phyloP scores from a whole-genome alignment of 1,284 basidiomycete species.

The Cutaneotrichosporon dermatis region DNA sequence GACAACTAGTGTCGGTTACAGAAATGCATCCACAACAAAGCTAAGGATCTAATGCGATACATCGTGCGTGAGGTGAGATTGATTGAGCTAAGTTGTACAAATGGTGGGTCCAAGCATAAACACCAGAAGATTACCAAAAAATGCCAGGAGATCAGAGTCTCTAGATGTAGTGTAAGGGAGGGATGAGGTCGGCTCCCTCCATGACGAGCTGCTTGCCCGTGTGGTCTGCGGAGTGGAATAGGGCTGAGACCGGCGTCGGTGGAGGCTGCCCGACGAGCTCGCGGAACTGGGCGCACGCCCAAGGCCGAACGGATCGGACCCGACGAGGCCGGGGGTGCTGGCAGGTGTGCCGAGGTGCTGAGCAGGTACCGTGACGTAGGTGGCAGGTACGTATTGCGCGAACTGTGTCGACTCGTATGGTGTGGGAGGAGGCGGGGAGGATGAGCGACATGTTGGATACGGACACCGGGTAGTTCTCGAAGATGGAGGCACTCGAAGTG shows the following conservation, averaged over 20 bases:
- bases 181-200: not conserved
- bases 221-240: not conserved
- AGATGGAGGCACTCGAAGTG: not conserved
- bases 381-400: not conserved
- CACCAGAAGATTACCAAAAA: too few relatives aligned
- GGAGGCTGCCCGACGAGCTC: not conserved
- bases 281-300: not conserved
- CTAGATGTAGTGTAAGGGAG: not conserved
- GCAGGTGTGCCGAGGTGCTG: constrained; percentile 4
- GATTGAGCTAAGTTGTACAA: not conserved
- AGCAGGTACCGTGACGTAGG: not conserved
- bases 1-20: not conserved
- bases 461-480: not conserved
- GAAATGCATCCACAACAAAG: constrained; percentile 1
- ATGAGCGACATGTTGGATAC: not conserved
- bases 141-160: not conserved
- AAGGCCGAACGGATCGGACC: not conserved
- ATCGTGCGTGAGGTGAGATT: not conserved
- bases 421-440: not conserved
- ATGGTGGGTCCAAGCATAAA: too few relatives aligned
- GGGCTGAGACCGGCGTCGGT: not conserved
- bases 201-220: too few relatives aligned
- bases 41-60: not conserved
- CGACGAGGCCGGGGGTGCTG: constrained; percentile 9
- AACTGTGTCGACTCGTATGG: not conserved